Base-by-base conservation (phyloP, 306 rosid genomes). In the Vachellia pachyceras region DNA sequence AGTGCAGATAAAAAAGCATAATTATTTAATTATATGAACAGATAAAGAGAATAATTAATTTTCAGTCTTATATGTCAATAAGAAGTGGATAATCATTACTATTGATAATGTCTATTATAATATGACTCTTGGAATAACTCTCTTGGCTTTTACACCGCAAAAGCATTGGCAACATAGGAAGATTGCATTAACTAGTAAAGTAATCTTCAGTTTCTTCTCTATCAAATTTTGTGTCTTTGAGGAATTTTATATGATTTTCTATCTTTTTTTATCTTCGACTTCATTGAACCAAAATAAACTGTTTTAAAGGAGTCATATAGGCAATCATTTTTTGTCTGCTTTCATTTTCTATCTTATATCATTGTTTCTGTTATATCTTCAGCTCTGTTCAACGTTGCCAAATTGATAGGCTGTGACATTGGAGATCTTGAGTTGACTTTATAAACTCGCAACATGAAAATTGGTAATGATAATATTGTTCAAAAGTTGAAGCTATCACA, bases 401-500 rank as follows among this genome's bases (percentile, higher is more conserved):
- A 91, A 76, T 84, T 96, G 90, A 84, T 96, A 83, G 94, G 89
- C 14, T 96, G 98, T 83, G 85, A 89, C 29, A 77, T 83, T 85
- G 99, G 86, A 87, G 97, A 90, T 66, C 97, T 96, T 75, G 88
- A 89, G 75, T 79, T 89, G 80, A 89, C 99, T 76, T 86, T 96
- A 83, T 86, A 97, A 74, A 92, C 91, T 87, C 97, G 97, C 72
- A 96, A 92, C 72, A 96, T 96, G 99, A 90, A 86, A 85, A 97
- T 93, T 84, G 94, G 97, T 47, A 92, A 85, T 77, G 99, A 96
- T 70, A 93, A 17, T 87, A 96, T 96, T 72, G 90, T 96, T 80
- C 98, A 96, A 85, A 92, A 90, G 94, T 85, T 96, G 80, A 96
- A 91, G 1, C 79, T 84, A 45, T 85, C 99, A 52, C 99, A 96